Percentiles rank a stretch among this genome's conserved stretches.
Evolutionary conservation across 805 yeast genomes (phyloP).

Genomic region (Candida wancherniae): DNA sequence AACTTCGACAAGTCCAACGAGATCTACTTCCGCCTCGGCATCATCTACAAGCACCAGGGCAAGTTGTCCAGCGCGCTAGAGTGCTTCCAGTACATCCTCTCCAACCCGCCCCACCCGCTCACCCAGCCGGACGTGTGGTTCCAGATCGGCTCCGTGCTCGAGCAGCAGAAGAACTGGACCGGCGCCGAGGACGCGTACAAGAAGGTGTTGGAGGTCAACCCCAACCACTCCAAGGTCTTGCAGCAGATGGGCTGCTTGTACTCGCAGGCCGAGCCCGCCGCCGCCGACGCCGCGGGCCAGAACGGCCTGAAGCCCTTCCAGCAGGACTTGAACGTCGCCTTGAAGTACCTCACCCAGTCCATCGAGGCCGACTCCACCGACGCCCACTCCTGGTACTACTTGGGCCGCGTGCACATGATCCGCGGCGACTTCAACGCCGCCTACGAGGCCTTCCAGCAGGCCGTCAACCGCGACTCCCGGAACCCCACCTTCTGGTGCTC

Average conservation of each 20-base stretch:
- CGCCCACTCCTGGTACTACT: conserved; percentile 95
- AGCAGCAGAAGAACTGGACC: conserved; percentile 85
- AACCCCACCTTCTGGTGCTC: conserved; percentile 98
- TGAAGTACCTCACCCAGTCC: conserved; percentile 77
- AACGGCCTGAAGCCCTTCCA: conserved; percentile 43
- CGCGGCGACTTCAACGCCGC: conserved; percentile 93
- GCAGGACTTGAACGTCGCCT: conserved; percentile 74
- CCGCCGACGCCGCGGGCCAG: conserved; percentile 19
- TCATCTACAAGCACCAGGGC: conserved; percentile 92
- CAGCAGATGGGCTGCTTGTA: conserved; percentile 95
- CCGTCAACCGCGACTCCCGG: conserved; percentile 92
- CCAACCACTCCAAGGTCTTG: conserved; percentile 91
- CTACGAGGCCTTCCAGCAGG: conserved; percentile 97
- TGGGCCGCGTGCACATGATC: conserved; percentile 96
- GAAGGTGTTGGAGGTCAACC: conserved; percentile 81
- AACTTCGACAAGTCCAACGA: conserved; percentile 94
- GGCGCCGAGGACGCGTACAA: conserved; percentile 96
- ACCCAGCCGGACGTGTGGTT: conserved; percentile 98
- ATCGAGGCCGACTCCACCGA: conserved; percentile 85
- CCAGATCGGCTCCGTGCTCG: conserved; percentile 94
- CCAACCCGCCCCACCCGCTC: conserved; percentile 90
- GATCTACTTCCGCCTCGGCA: conserved; percentile 92
- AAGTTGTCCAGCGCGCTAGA: conserved; percentile 84
- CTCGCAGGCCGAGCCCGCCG: conserved; percentile 51
- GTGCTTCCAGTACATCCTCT: conserved; percentile 87